These are phyloP conservation scores for Umbelopsis sp. DNA, from an alignment of 192 early-diverging fungal species.

Conservation along the genomic window DNA sequence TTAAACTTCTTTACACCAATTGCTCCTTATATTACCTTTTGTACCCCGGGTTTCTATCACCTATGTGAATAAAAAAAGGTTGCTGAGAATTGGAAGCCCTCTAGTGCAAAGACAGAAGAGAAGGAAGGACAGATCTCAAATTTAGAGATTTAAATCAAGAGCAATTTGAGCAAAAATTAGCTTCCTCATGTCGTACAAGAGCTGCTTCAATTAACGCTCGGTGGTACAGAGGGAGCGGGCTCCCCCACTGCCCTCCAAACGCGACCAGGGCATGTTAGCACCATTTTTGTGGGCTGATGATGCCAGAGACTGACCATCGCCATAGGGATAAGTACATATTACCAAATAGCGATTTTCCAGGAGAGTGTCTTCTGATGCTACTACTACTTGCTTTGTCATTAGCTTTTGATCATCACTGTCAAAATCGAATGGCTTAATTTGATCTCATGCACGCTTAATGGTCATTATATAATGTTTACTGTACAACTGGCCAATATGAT, in stretches of 20 bases:
- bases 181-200: slow-evolving; percentile 18
- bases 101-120: neutral
- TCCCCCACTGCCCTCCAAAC: neutral
- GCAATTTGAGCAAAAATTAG: slow-evolving; percentile 1
- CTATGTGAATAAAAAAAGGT: neutral
- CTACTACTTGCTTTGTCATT: no score
- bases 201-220: slow-evolving; percentile 13
- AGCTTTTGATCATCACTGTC: no score
- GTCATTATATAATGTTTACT: no score
- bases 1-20: no score
- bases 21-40: slow-evolving; percentile 8
- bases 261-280: no score
- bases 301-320: no score
- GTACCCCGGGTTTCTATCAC: neutral
- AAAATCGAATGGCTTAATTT: no score
- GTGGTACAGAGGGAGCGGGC: slow-evolving; percentile 5
- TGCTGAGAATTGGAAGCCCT: neutral
- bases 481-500: no score
- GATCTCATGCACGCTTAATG: no score
- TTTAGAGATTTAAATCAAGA: neutral
- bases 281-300: slow-evolving; percentile 1
- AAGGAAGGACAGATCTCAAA: neutral
- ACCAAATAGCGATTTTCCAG: no score
- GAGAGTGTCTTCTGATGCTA: no score
- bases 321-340: no score